Evolutionary conservation across 148 eudicot species (phyloP).

Genomic region (Dysphania ambrosioides): DNA sequence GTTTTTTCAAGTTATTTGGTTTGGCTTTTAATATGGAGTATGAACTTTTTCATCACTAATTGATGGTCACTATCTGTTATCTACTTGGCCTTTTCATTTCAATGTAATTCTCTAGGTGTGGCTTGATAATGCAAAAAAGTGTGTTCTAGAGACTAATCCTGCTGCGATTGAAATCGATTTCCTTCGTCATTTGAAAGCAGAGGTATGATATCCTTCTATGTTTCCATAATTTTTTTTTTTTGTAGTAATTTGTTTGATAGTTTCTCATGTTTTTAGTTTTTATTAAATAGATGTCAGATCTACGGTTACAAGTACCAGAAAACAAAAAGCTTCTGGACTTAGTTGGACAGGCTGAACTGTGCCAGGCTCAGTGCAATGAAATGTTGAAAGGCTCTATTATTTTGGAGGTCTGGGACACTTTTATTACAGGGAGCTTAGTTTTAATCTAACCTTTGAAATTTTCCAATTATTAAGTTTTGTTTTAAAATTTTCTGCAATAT

Average conservation of each 20-base stretch:
- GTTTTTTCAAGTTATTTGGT: no score
- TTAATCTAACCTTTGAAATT: no score
- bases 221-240: conserved; percentile 4
- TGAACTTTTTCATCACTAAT: background rate
- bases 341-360: conserved; percentile 49
- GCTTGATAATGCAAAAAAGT: conserved; percentile 54
- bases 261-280: conserved; percentile 18
- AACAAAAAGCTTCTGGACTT: conserved; percentile 53
- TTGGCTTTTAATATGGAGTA: background rate
- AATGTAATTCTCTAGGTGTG: conserved; percentile 42
- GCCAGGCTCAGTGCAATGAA: conserved; percentile 63
- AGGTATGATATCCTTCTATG: conserved; percentile 43
- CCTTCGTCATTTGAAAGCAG: conserved; percentile 55
- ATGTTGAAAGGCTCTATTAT: conserved; percentile 53
- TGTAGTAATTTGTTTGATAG: background rate
- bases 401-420: conserved; percentile 50
- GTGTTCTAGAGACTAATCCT: conserved; percentile 54
- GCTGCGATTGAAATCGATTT: conserved; percentile 53
- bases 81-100: background rate
- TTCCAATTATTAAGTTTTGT: no score
- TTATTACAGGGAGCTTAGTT: no score
- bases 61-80: background rate
- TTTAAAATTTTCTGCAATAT: background rate
- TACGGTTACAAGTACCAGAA: conserved; percentile 65
- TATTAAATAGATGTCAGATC: conserved; percentile 50